Base-by-base conservation (phyloP, 495 filamentous ascomycete species). In the Paragyromitra xinjiangensis region DNA sequence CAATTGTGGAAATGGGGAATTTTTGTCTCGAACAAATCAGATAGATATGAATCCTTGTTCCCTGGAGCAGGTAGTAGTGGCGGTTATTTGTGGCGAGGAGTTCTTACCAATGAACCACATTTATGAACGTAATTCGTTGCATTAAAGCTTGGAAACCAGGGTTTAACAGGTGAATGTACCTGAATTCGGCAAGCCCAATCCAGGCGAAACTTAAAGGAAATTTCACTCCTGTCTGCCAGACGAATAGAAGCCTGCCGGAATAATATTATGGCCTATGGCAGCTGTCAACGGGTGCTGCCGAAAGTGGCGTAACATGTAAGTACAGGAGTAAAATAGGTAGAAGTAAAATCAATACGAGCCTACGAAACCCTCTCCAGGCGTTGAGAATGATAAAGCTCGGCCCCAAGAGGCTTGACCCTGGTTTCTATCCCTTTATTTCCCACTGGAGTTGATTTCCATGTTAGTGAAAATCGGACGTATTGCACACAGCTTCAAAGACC, bases 41-140 rank as follows among this genome's bases (percentile, higher is more conserved):
- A n/a, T 24, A 26, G 39, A 22, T 29, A 14, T 4, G 22, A 56
- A 42, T 37, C 39, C 65, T 39, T 45, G 55, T 62, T 2, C 11
- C 1, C n/a, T 61, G 56, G 11, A 64, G 61, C 16, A 42, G 59
- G 61, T 26, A 42, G 59, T 9, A 42, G 37, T 42, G 37, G 59
- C 37, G 24, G 44, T 44, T 44, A 6, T 42, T 44, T 64, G 61
- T 44, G 61, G 61, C 37, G 61, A 42, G 61, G 34, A 19, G n/a
- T 37, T 40, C 39, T 16, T 12, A 16, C 37, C 37, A 64, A 44
- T 19, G 14, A 4, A 4, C 2, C 11, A 5, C 7, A 4, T 64
- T 9, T 8, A 6, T 16, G 7, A 2, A 61, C 37, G 16, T 61
- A 16, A 61, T 61, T 61, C 29, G 56, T 37, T 39, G 29, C 0